Conservation (phyloP, 768 basidiomycete genomes). For the Antrodiella citrinella region DNA sequence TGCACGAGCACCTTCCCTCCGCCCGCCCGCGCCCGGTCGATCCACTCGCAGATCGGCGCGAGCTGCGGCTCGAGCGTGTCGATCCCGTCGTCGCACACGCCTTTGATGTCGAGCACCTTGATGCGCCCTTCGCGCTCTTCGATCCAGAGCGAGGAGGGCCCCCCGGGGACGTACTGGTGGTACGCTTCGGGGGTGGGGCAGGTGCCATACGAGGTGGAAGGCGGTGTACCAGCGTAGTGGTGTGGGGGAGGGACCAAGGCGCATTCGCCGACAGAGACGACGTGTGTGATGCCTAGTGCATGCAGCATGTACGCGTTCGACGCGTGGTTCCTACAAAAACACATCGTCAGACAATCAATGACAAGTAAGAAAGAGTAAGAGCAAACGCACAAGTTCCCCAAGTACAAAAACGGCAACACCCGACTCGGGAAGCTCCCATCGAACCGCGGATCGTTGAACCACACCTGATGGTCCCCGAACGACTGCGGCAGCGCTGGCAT, state of each 20-base stretch:
- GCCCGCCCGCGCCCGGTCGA: conserved; percentile 71
- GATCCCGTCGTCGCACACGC: conserved; percentile 93
- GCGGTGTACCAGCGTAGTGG: conserved; percentile 15
- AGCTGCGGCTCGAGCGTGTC: conserved; percentile 89
- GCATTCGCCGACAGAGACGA: conserved; percentile 94
- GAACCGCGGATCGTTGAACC: conserved; percentile 91
- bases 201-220: conserved; percentile 9
- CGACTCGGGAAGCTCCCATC: conserved; percentile 95
- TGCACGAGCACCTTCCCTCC: conserved; percentile 93
- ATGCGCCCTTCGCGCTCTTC: conserved; percentile 87
- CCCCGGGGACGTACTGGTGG: conserved; percentile 35
- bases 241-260: conserved; percentile 76
- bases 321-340: conserved; percentile 71
- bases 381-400: conserved; percentile 81
- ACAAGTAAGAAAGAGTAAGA: conserved; percentile 3
- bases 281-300: conserved; percentile 92
- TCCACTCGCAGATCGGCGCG: conserved; percentile 87
- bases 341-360: conserved; percentile 14
- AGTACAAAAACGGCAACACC: conserved; percentile 86
- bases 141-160: conserved; percentile 78
- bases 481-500: conserved; percentile 59
- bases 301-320: conserved; percentile 94
- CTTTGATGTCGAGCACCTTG: conserved; percentile 86
- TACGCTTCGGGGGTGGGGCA: conserved; percentile 25
- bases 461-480: conserved; percentile 72